Evolutionary conservation across 129 eudicot genomes (phyloP).

Genomic region (Chrysanthemum makinoi): DNA sequence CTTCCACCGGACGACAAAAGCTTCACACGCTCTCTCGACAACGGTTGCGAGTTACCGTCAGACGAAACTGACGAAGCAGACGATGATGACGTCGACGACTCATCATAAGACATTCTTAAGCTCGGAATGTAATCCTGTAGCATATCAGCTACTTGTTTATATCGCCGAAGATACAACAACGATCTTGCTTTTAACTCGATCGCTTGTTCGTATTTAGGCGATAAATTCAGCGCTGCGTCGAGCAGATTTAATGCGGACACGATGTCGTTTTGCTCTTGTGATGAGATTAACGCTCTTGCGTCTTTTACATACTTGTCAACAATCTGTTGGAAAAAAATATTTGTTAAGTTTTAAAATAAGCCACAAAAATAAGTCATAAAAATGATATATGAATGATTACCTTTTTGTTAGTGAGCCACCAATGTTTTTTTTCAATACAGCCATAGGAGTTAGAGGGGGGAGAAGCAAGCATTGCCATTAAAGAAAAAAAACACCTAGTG

Average conservation of each 20-base stretch:
- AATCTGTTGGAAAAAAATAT: constrained; percentile 38
- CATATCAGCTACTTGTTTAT: constrained; percentile 90
- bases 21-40: constrained; percentile 62
- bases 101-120: constrained; percentile 55
- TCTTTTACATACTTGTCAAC: constrained; percentile 81
- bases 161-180: constrained; percentile 62
- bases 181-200: constrained; percentile 83
- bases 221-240: constrained; percentile 71
- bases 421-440: constrained; percentile 66
- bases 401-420: constrained; percentile 94
- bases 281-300: constrained; percentile 58
- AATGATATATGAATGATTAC: no score
- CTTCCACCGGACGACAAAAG: constrained; percentile 48
- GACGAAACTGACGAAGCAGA: constrained; percentile 57
- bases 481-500: not conserved
- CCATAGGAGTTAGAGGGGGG: constrained; percentile 61
- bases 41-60: constrained; percentile 52
- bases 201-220: constrained; percentile 68
- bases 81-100: constrained; percentile 41
- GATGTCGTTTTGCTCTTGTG: constrained; percentile 58
- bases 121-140: constrained; percentile 92
- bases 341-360: not conserved
- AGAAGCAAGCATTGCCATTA: constrained; percentile 52
- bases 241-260: constrained; percentile 60
- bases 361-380: not conserved